Evolutionary conservation across 805 yeast genomes (phyloP).

Genomic region (Candida nitratophila): DNA sequence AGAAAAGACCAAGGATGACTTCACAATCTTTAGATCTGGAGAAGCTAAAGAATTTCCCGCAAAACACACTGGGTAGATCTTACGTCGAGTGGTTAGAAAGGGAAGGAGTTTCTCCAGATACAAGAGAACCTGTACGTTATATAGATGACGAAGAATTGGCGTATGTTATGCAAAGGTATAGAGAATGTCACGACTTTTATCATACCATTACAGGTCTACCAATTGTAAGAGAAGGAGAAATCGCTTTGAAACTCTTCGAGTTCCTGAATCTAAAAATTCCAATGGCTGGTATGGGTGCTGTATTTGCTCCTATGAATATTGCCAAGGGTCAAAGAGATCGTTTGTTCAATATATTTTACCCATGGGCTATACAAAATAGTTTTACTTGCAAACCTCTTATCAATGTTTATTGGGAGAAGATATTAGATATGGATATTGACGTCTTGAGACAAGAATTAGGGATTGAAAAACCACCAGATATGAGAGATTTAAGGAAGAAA

Average conservation of each 20-base stretch:
- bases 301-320: slow-evolving; percentile 81
- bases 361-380: slow-evolving; percentile 82
- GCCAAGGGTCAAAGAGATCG: slow-evolving; percentile 55
- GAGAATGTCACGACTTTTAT: slow-evolving; percentile 96
- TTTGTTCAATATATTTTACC: slow-evolving; percentile 64
- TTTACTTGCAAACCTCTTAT: slow-evolving; percentile 67
- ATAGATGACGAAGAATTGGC: slow-evolving; percentile 89
- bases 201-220: slow-evolving; percentile 91
- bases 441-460: slow-evolving; percentile 68
- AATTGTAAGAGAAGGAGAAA: slow-evolving; percentile 91
- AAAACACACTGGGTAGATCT: slow-evolving; percentile 68
- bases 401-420: slow-evolving; percentile 88
- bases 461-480: slow-evolving; percentile 72
- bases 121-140: slow-evolving; percentile 79
- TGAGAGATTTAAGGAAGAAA: slow-evolving; percentile 52
- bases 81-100: slow-evolving; percentile 75
- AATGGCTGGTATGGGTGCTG: slow-evolving; percentile 89
- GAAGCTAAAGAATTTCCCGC: slow-evolving; percentile 51
- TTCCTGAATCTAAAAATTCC: slow-evolving; percentile 90
- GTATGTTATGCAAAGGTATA: slow-evolving; percentile 84
- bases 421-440: slow-evolving; percentile 62
- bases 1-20: slow-evolving; percentile 80
- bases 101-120: slow-evolving; percentile 92
- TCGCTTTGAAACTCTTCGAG: slow-evolving; percentile 87
- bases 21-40: slow-evolving; percentile 61